Base-by-base conservation (phyloP, 768 basidiomycete genomes). In the Chalciporus pseudorubinellus region DNA sequence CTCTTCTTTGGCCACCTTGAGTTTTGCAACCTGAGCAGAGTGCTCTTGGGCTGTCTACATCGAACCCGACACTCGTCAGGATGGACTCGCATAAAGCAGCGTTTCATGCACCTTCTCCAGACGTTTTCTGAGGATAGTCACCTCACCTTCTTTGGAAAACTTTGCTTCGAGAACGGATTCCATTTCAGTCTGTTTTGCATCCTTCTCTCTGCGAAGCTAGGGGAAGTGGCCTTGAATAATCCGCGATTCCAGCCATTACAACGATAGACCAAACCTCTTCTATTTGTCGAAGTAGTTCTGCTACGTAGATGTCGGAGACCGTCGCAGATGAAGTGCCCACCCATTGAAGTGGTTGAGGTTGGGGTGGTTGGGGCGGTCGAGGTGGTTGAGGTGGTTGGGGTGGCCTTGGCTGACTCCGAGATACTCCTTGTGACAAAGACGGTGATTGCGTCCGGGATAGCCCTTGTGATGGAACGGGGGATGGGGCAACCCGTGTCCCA, bases 111-210 rank as follows among this genome's bases (percentile, higher is more conserved):
- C 89, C 76, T 84, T 85, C 58, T 87, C 84, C 10, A 86, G 77
- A n/a, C 68, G 77, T 56, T 80, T 81, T 57, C 87, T 74, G 45
- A 91, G 63, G 36, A 85, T 80, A 14, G 75, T 75, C 6, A 85
- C 85, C 70, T 91, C 88, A 6, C 89, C 89, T 26, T 86, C 82
- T 61, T 83, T 88, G 28, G 74, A 68, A 36, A 81, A 72, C 53
- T 76, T 82, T 8, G 71, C 74, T 42, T 81, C 77, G 43, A 72
- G 64, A 3, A 81, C 81, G 34, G 73, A 72, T 52, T 77, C 71
- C 42, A 83, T 63, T 2, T 74, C 73, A 21, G 64, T 53, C 49
- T 77, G 76, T 18, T 80, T 71, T n/a, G 51, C 70, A 34, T 70
- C 62, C 58, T 86, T 81, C 55, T 77, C 72, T 62, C 73, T 68